Conservation (phyloP, 106 monocot species). For the Triglochin maritima region DNA sequence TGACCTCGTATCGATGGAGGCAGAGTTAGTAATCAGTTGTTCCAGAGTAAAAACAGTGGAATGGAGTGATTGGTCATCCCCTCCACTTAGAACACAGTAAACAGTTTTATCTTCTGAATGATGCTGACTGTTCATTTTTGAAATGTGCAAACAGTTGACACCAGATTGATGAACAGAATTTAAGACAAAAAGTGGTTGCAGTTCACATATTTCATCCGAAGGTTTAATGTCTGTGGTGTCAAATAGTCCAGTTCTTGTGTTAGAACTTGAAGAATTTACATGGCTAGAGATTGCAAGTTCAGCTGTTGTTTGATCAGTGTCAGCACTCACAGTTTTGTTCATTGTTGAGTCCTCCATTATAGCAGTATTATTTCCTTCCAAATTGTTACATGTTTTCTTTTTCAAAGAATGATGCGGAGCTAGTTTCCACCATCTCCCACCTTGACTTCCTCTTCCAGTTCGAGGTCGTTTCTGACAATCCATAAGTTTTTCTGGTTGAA, state of each 20-base stretch:
- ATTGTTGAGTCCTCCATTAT: not conserved
- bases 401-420: conserved; percentile 17
- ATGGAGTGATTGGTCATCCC: conserved; percentile 90
- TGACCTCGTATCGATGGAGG: not conserved
- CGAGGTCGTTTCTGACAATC: conserved; percentile 56
- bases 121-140: conserved; percentile 14
- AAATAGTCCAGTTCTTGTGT: not conserved
- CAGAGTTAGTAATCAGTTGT: not conserved
- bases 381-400: conserved; percentile 3
- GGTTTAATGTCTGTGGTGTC: not conserved
- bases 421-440: conserved; percentile 78
- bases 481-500: conserved; percentile 35
- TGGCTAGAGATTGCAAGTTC: not conserved
- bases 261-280: not conserved
- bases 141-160: conserved; percentile 77
- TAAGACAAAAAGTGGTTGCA: conserved; percentile 42
- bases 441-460: conserved; percentile 95
- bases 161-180: conserved; percentile 84
- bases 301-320: not conserved
- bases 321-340: not conserved
- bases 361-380: not conserved
- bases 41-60: conserved; percentile 35
- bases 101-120: conserved; percentile 14
- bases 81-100: conserved; percentile 76
- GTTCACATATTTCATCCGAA: conserved; percentile 20